These are phyloP conservation scores for Acrocalymma vagum DNA, from an alignment of 2,329 filamentous ascomycete genomes.

Conservation along the genomic window DNA sequence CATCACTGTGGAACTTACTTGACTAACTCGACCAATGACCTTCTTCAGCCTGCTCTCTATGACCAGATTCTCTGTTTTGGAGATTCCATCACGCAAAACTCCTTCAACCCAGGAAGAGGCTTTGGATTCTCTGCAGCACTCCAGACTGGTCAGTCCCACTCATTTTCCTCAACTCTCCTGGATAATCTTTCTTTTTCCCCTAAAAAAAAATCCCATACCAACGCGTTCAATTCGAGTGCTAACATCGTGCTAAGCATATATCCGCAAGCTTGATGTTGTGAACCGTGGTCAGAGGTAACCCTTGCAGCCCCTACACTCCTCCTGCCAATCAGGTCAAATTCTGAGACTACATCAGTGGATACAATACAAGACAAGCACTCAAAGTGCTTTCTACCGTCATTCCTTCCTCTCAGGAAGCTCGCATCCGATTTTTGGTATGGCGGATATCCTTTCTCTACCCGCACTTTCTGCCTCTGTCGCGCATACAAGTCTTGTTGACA, in stretches of 20 bases:
- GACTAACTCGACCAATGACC: not conserved
- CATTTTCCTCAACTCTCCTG: conserved; percentile 1
- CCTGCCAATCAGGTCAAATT: not conserved
- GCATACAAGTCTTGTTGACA: conserved; percentile 11
- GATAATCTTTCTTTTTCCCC: conserved; percentile 11
- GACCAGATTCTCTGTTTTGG: conserved; percentile 77
- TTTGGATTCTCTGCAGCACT: conserved; percentile 80
- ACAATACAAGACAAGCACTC: conserved; percentile 80
- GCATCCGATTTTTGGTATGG: conserved; percentile 73
- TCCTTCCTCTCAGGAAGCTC: conserved; percentile 67
- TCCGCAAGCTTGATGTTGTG: conserved; percentile 81
- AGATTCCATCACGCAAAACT: conserved; percentile 84
- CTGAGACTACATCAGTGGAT: conserved; percentile 64
- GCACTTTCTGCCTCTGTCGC: not conserved
- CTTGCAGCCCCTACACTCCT: not conserved
- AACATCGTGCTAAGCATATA: conserved; percentile 66
- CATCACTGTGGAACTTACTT: too few species aligned
- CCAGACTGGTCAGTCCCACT: conserved; percentile 67
- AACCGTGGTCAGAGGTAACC: conserved; percentile 79
- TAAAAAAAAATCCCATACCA: not conserved
- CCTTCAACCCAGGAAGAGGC: conserved; percentile 67
- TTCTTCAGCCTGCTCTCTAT: conserved; percentile 39
- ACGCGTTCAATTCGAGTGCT: conserved; percentile 1
- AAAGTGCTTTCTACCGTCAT: conserved; percentile 75
- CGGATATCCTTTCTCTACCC: too few species aligned